phyloP scores from a whole-genome alignment of 140 eudicot genomes.

The Eryngium alpinum region DNA sequence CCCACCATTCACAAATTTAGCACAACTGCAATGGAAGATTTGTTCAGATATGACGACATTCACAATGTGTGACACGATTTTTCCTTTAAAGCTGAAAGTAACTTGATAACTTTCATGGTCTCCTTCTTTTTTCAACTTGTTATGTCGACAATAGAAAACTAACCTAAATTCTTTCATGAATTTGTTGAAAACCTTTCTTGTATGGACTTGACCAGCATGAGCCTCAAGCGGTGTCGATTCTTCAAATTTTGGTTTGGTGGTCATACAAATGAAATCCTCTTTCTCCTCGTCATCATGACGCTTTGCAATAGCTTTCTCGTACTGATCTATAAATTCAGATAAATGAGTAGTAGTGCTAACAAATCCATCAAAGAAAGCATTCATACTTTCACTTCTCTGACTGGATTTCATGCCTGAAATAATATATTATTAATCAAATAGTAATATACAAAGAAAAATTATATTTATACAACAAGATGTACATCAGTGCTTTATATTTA shows the following conservation, averaged over 20 bases:
- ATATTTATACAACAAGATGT: neutral
- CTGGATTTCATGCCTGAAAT: neutral
- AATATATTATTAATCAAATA: neutral
- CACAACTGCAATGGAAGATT: neutral
- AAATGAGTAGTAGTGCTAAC: neutral
- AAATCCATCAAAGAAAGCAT: neutral
- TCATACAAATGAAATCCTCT: neutral
- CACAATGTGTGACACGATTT: neutral
- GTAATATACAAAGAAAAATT: neutral
- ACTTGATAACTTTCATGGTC: neutral
- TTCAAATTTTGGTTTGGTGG: neutral
- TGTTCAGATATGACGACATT: neutral
- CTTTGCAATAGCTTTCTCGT: neutral
- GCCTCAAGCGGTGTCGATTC: neutral
- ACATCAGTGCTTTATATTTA: no score
- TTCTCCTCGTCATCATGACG: neutral
- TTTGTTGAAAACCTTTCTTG: neutral
- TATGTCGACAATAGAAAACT: neutral
- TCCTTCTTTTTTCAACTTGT: neutral
- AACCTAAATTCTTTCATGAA: neutral
- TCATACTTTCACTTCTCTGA: neutral
- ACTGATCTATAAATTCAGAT: neutral
- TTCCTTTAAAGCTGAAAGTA: neutral
- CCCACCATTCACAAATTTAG: neutral
- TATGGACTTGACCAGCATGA: neutral